phyloP scores from a whole-genome alignment of 768 basidiomycete genomes.

The Hericium rajendrae region DNA sequence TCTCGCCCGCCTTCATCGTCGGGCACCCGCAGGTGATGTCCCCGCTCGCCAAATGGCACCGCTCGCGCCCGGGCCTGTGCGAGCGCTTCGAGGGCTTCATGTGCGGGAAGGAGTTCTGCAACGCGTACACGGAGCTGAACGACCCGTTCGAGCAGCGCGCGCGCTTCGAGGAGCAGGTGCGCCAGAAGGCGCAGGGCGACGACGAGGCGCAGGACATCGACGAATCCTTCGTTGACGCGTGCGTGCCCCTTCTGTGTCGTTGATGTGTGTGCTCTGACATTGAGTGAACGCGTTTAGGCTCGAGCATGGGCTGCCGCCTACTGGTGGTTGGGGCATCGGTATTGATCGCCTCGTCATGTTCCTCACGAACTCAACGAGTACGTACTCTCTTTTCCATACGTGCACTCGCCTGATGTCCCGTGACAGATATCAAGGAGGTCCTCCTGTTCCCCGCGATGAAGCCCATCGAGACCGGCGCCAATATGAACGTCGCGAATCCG shows the following conservation, averaged over 20 bases:
- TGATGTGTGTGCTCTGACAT: neutral
- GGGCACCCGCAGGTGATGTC: conserved; percentile 99
- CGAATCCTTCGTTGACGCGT: conserved; percentile 94
- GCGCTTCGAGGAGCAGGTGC: conserved; percentile 89
- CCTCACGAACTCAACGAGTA: conserved; percentile 91
- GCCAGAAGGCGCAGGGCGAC: conserved; percentile 93
- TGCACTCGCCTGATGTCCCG: neutral
- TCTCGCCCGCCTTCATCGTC: conserved; percentile 95
- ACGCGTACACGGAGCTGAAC: conserved; percentile 99
- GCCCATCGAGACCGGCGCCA: conserved; percentile 49
- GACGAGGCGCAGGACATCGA: conserved; percentile 98
- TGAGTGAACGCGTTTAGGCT: conserved; percentile 40
- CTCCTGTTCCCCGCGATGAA: conserved; percentile 97
- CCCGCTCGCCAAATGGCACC: conserved; percentile 96
- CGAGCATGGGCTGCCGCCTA: conserved; percentile 95
- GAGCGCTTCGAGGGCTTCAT: conserved; percentile 99
- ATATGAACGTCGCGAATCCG: conserved; percentile 22
- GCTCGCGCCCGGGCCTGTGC: conserved; percentile 92
- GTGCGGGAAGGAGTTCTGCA: conserved; percentile 97
- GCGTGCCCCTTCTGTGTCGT: conserved; percentile 23
- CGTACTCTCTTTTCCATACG: conserved; percentile 16
- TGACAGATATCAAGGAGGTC: conserved; percentile 89
- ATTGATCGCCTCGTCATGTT: conserved; percentile 98
- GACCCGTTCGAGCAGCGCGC: conserved; percentile 95
- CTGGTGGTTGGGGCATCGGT: conserved; percentile 95